Evolutionary conservation across 768 basidiomycete species (phyloP), one percentile per base, ranked within the genome.

Genomic region (Glaciozyma antarctica): DNA sequence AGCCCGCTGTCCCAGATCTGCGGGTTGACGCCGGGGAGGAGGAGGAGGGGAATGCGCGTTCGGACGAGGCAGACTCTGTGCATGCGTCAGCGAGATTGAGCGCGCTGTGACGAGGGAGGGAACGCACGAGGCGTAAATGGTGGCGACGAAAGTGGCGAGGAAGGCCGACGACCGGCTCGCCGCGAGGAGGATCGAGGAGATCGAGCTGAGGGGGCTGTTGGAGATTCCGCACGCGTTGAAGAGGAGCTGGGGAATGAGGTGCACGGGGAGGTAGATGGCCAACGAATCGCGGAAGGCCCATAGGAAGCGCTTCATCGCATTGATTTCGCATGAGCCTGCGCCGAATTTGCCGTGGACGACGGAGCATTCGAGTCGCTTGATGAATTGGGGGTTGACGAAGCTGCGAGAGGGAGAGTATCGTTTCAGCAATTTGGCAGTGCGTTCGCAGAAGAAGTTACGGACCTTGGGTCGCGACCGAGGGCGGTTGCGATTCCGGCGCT

Each of bases 121-220:
- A 38, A 48, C 64, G 19, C 2, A 65, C 54, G 64, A 56, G 30
- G 64, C 54, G 61, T 69, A 69, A 48, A 71, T 65, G 16, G 53
- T 60, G 0, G 72, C 67, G 28, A 71, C 66, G 57, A 73, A 73
- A 2, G 72, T 71, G 2, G 72, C 72, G 41, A 73, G 65, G 67
- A 73, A 73, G 6, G 72, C 70, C 8, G 70, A 66, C 2, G 70
- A 71, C 13, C 72, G 59, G 13, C 60, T 56, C 1, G 72, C 60
- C 38, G 67, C 70, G 49, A 69, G 32, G 9, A 73, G 45, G 62
- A 66, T 68, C 22, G 56, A 52, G 1, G 53, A 9, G 48, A 73
- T 47, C 9, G 56, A 56, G 1, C 60, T 44, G 2, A 54, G 15
- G 0, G 72, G 72, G 4, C 34, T 12, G 3, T 22, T 19, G n/a